Base-by-base conservation (phyloP, 352 stramenopile genomes). In the Phytophthora pinifolia region DNA sequence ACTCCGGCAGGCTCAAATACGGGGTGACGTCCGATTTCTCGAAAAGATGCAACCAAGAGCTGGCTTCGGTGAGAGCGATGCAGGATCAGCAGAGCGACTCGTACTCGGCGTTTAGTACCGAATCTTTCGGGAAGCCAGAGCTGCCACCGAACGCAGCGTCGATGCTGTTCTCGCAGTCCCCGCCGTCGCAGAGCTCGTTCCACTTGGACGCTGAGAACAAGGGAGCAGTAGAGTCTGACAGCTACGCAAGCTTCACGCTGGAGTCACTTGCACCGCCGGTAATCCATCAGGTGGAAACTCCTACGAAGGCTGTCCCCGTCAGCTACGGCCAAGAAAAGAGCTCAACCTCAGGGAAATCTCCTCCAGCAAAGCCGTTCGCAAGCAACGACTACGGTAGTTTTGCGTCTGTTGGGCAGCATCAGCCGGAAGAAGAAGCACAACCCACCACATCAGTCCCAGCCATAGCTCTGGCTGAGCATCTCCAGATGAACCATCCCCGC, bases 51-150 rank as follows among this genome's bases (percentile, higher is more conserved):
- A 87, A 90, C 37, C 52, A 70, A n/a, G 72, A 88, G 25, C 56
- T 86, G 3, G 74, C 69, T 1, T 45, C 57, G 2, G 65, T 81
- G 25, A 64, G 71, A 54, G 57, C 66, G 18, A 37, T 70, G n/a
- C 65, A 74, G 30, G 71, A 84, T 38, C 71, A 76, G 9, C 70
- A 77, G 34, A 77, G 64, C 45, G 72, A 82, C 47, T 72, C 68
- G 27, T 90, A 90, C 61, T 78, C 75, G n/a, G 68, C 73, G 9
- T 89, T 89, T 43, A 87, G 75, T 17, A 77, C 76, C 6, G 79
- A 89, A 42, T 78, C 75, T 12, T 63, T 89, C 15, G 73, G 46
- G 2, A 57, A 49, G 3, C 25, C 67, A 6, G 42, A 63, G 9
- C 27, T 35, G 4, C n/a, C 56, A 0, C 44, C 65, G 1, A 55